phyloP scores from a whole-genome alignment of 176 grass and related monocot genomes.

The Miscanthus lutarioriparius region DNA sequence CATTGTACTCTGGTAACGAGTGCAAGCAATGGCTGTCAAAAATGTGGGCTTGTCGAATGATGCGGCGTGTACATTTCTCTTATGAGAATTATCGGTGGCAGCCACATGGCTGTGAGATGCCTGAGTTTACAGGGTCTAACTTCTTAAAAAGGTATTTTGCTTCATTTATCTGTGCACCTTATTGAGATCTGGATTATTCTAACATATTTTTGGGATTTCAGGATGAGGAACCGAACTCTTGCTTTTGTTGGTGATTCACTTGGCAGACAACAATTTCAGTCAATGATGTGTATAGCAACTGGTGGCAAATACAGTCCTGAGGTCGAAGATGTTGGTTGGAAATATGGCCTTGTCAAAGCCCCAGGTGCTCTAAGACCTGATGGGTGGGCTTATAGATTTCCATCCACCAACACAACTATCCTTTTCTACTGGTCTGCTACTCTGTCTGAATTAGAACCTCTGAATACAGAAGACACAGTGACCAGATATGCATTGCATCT shows the following conservation, averaged over 20 bases:
- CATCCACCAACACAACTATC: slow-evolving; percentile 77
- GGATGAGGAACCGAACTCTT: slow-evolving; percentile 85
- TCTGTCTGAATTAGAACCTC: slow-evolving; percentile 82
- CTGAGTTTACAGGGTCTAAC: slow-evolving; percentile 65
- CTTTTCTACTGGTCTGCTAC: slow-evolving; percentile 99
- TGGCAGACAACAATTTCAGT: slow-evolving; percentile 97
- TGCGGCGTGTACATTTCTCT: slow-evolving; percentile 67
- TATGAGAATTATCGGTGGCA: slow-evolving; percentile 88
- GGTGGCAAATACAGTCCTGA: slow-evolving; percentile 65
- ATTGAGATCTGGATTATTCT: slow-evolving; percentile 23
- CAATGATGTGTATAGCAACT: slow-evolving; percentile 87
- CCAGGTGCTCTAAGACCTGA: slow-evolving; percentile 82
- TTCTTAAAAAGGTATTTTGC: slow-evolving; percentile 66
- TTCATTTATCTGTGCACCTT: slow-evolving; percentile 13
- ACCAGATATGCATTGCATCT: slow-evolving; percentile 83
- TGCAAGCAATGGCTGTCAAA: slow-evolving; percentile 86
- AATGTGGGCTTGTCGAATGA: slow-evolving; percentile 97
- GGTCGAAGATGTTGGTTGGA: slow-evolving; percentile 75
- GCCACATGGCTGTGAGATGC: slow-evolving; percentile 73
- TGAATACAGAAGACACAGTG: slow-evolving; percentile 50
- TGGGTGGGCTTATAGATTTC: slow-evolving; percentile 90
- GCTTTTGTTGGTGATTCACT: slow-evolving; percentile 97
- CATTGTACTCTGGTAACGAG: slow-evolving; percentile 80
- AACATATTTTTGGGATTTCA: slow-evolving; percentile 40
- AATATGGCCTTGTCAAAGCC: slow-evolving; percentile 81